Conservation (phyloP, 129 eudicot species). For the Escallonia rubra region DNA sequence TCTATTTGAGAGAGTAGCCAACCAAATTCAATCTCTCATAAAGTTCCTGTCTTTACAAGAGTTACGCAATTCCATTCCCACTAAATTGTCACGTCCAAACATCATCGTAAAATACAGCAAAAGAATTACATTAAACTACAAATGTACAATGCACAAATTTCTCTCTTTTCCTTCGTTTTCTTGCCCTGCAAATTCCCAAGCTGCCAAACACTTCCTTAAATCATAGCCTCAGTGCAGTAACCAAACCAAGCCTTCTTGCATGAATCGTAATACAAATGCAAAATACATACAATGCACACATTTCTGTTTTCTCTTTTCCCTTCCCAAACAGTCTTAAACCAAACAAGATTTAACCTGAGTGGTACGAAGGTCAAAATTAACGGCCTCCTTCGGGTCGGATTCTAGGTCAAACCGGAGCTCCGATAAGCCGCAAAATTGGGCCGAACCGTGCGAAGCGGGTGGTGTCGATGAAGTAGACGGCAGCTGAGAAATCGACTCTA, state of each 20-base stretch:
- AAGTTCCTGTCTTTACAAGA: not conserved
- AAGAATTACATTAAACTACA: too few relatives aligned
- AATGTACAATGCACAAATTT: not conserved
- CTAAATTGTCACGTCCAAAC: not conserved
- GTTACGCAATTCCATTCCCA: not conserved
- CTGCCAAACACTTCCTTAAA: too few relatives aligned
- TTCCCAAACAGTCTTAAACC: not conserved
- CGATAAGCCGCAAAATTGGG: conserved; percentile 24
- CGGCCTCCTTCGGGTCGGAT: conserved; percentile 17
- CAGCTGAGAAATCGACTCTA: conserved; percentile 32
- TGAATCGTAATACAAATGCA: not conserved
- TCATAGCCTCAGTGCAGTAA: not conserved
- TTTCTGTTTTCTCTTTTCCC: too few relatives aligned
- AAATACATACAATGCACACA: too few relatives aligned
- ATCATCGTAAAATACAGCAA: not conserved
- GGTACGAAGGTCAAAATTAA: conserved; percentile 21
- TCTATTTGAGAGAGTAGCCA: not conserved
- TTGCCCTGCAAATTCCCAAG: too few relatives aligned
- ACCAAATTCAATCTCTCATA: not conserved
- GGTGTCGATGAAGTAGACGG: conserved; percentile 16
- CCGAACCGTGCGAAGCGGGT: conserved; percentile 27
- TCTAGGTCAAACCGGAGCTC: conserved; percentile 25
- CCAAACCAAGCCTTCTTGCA: not conserved
- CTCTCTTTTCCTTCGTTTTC: too few relatives aligned
- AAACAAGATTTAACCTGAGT: conserved; percentile 14